Evolutionary conservation across 495 filamentous ascomycete genomes (phyloP).

Genomic region (Aspergillus mulundensis): DNA sequence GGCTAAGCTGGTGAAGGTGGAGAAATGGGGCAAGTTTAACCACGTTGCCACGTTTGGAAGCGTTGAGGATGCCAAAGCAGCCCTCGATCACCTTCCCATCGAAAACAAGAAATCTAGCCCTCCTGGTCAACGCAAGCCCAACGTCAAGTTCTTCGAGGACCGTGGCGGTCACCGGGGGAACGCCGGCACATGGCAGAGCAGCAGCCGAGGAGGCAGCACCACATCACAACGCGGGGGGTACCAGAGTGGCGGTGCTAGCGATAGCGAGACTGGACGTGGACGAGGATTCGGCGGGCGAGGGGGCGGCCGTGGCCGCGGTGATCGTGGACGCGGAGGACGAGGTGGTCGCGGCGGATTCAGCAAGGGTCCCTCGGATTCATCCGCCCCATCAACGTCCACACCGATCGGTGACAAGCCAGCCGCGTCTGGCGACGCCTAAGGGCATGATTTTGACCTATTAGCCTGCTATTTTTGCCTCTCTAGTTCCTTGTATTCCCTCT

Average conservation of each 20-base stretch:
- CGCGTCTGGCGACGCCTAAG: slow-evolving; percentile 46
- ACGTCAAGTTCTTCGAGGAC: slow-evolving; percentile 74
- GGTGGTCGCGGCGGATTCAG: slow-evolving; percentile 52
- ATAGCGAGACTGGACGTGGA: slow-evolving; percentile 70
- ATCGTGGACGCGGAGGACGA: slow-evolving; percentile 41
- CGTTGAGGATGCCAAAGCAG: slow-evolving; percentile 70
- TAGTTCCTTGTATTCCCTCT: slow-evolving; percentile 15
- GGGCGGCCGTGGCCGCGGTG: slow-evolving; percentile 31
- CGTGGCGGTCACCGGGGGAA: slow-evolving; percentile 53
- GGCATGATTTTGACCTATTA: slow-evolving; percentile 15
- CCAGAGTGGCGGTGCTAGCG: slow-evolving; percentile 72
- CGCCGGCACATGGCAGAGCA: slow-evolving; percentile 72
- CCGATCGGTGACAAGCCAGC: slow-evolving; percentile 49
- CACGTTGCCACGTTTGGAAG: slow-evolving; percentile 77
- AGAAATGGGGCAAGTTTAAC: slow-evolving; percentile 69
- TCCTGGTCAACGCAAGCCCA: slow-evolving; percentile 66
- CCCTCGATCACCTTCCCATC: slow-evolving; percentile 64
- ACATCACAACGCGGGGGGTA: slow-evolving; percentile 65
- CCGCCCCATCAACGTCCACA: slow-evolving; percentile 44
- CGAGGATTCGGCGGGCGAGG: slow-evolving; percentile 40
- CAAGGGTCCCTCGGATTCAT: slow-evolving; percentile 46
- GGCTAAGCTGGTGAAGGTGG: slow-evolving; percentile 70
- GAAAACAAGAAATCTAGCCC: slow-evolving; percentile 65
- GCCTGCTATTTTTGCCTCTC: slow-evolving; percentile 17
- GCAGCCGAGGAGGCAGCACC: slow-evolving; percentile 51